Evolutionary conservation across 2,329 filamentous ascomycete genomes (phyloP).

Genomic region (Nemania abortiva): DNA sequence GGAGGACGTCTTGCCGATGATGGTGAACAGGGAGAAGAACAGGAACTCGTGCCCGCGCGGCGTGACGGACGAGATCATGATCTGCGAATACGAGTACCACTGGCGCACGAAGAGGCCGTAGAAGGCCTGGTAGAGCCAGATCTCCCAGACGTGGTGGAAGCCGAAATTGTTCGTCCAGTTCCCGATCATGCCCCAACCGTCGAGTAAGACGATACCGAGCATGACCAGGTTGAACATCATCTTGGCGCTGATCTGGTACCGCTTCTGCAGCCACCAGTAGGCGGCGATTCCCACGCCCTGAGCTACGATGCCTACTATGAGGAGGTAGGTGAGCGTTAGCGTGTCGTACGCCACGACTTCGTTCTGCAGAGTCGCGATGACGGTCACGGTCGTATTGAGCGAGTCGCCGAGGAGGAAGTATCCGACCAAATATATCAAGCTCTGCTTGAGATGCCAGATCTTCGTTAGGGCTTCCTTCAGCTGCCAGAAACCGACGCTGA

Average conservation of each 20-base stretch:
- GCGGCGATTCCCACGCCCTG: conserved; percentile 72
- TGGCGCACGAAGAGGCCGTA: conserved; percentile 76
- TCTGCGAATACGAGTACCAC: conserved; percentile 78
- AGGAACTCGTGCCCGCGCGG: conserved; percentile 76
- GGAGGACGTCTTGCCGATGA: conserved; percentile 75
- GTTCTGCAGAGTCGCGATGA: conserved; percentile 75
- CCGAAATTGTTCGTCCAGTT: conserved; percentile 60
- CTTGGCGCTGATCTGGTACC: conserved; percentile 71
- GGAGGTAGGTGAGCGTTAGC: conserved; percentile 72
- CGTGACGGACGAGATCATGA: conserved; percentile 77
- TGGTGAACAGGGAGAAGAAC: conserved; percentile 77
- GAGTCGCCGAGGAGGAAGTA: conserved; percentile 79
- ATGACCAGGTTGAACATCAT: conserved; percentile 76
- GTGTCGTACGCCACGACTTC: conserved; percentile 74
- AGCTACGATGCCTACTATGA: conserved; percentile 73
- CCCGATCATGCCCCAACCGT: conserved; percentile 62
- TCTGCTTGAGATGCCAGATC: conserved; percentile 75
- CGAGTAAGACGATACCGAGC: conserved; percentile 70
- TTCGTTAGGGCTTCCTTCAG: conserved; percentile 67
- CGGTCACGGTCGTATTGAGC: conserved; percentile 77
- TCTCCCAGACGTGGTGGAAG: conserved; percentile 60
- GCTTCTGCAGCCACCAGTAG: conserved; percentile 72
- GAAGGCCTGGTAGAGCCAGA: conserved; percentile 63
- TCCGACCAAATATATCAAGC: conserved; percentile 72
- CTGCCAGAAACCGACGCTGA: conserved; percentile 73